phyloP scores from a whole-genome alignment of 2,329 filamentous ascomycete species.

The Incumbomyces delicatus region DNA sequence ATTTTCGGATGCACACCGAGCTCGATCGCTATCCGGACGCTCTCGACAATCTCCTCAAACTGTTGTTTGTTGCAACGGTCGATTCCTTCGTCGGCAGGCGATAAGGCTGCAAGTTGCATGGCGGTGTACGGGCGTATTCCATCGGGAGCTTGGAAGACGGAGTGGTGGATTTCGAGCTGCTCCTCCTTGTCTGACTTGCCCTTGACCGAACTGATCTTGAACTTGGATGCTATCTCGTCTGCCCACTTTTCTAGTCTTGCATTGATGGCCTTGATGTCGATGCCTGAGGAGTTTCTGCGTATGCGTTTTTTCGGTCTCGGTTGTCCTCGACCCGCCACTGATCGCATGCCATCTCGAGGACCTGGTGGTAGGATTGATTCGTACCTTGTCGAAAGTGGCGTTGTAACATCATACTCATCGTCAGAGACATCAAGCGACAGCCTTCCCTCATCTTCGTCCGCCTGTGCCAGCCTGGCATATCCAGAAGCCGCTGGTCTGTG shows the following conservation, averaged over 20 bases:
- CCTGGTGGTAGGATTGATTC: constrained; percentile 56
- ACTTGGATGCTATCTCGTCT: constrained; percentile 93
- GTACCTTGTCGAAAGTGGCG: constrained; percentile 54
- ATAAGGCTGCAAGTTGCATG: constrained; percentile 56
- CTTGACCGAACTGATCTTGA: constrained; percentile 74
- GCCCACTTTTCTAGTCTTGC: constrained; percentile 91
- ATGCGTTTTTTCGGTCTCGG: constrained; percentile 41
- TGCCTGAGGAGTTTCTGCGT: constrained; percentile 69
- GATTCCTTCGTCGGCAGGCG: constrained; percentile 42
- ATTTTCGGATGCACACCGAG: constrained; percentile 87
- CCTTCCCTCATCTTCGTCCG: constrained; percentile 49
- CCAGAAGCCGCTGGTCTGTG: constrained; percentile 64
- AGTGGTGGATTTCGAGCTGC: constrained; percentile 89
- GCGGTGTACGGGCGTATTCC: constrained; percentile 71
- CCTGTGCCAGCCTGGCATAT: constrained; percentile 76
- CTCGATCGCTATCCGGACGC: constrained; percentile 80
- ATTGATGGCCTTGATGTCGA: constrained; percentile 98
- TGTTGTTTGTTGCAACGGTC: constrained; percentile 65
- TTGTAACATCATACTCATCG: constrained; percentile 44
- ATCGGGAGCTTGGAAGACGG: constrained; percentile 88
- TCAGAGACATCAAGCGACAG: constrained; percentile 63
- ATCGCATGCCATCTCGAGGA: constrained; percentile 50
- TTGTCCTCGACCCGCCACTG: constrained; percentile 26
- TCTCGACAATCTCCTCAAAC: constrained; percentile 82
- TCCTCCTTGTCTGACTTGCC: constrained; percentile 70